These are phyloP conservation scores for Magnaporthiopsis poae DNA, from an alignment of 2,329 filamentous ascomycete species.

Conservation along the genomic window DNA sequence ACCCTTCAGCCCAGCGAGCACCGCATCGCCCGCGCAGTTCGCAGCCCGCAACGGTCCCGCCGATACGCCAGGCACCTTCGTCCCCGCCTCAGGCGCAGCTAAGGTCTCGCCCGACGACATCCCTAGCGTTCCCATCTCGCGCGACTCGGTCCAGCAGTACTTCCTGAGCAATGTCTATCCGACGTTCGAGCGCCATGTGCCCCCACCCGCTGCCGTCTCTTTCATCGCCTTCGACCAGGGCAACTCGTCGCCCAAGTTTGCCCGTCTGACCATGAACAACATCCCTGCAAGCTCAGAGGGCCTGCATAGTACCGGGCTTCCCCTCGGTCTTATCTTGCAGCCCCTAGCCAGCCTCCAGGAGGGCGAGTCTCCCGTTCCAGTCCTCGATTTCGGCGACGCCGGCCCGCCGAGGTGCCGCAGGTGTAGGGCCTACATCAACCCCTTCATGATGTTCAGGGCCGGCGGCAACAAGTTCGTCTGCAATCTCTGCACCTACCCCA, in stretches of 20 bases:
- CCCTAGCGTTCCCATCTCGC: conserved; percentile 76
- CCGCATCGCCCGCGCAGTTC: conserved; percentile 35
- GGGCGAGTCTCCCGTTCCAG: conserved; percentile 78
- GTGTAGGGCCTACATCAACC: conserved; percentile 95
- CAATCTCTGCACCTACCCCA: conserved; percentile 95
- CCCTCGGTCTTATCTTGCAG: conserved; percentile 79
- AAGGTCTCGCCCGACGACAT: conserved; percentile 85
- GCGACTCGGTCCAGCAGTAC: conserved; percentile 72
- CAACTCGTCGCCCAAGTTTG: conserved; percentile 89
- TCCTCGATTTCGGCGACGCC: conserved; percentile 85
- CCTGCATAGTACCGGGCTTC: conserved; percentile 68
- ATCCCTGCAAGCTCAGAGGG: conserved; percentile 78
- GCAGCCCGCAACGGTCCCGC: conserved; percentile 29
- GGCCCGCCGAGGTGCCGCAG: conserved; percentile 85
- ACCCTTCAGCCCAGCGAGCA: conserved; percentile 36
- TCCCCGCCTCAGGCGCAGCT: conserved; percentile 55
- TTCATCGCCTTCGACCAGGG: conserved; percentile 94
- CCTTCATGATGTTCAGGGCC: conserved; percentile 93
- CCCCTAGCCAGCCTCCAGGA: conserved; percentile 73
- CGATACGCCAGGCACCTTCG: conserved; percentile 25
- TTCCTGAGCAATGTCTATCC: conserved; percentile 84
- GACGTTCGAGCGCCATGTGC: conserved; percentile 87
- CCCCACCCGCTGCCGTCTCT: conserved; percentile 76
- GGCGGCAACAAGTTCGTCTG: conserved; percentile 95
- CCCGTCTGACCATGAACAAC: conserved; percentile 83